Evolutionary conservation across 176 grass and related monocot genomes (phyloP), one percentile per base, ranked within the genome.

Genomic region (Oryza meyeriana): DNA sequence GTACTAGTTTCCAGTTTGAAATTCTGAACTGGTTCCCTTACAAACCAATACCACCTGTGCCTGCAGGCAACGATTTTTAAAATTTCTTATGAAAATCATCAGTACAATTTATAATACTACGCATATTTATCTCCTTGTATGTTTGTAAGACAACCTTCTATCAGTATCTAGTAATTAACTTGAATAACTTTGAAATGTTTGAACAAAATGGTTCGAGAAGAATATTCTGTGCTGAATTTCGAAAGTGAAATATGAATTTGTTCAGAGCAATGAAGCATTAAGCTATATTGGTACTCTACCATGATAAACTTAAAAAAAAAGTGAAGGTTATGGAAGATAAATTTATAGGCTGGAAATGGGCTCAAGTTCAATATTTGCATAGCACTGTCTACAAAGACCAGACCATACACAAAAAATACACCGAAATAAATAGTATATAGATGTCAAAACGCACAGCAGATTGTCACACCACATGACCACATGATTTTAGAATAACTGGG

Each of bases 191-290:
- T 22, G 0, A 55, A 2, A 30, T 72, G 28, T 42, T 20, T 7
- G 57, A 18, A 82, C 41, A 47, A 22, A 64, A 18, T 48, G 29
- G 38, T 83, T 27, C 5, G 61, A 39, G 25, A 41, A 47, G 8
- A 41, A 58, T 17, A 36, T 67, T 81, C 2, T 87, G 35, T 45
- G 14, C 35, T 75, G 41, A 79, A 75, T 44, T 16, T 30, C 50
- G 62, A 64, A 1, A 52, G 32, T 73, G 66, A 6, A 35, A 35
- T 4, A 35, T 65, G 14, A n/a, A 24, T 77, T 40, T 55, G 22
- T 39, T 66, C 35, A 74, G 30, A 10, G 1, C 3, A 38, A 59
- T 52, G 5, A 58, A 79, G 44, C 35, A 33, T 38, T 5, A 10
- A 1, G 2, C 75, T 32, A n/a, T 6, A 24, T 34, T 57, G 7